Conservation (phyloP, 2,329 filamentous ascomycete species). For the Fusarium subtropicale region DNA sequence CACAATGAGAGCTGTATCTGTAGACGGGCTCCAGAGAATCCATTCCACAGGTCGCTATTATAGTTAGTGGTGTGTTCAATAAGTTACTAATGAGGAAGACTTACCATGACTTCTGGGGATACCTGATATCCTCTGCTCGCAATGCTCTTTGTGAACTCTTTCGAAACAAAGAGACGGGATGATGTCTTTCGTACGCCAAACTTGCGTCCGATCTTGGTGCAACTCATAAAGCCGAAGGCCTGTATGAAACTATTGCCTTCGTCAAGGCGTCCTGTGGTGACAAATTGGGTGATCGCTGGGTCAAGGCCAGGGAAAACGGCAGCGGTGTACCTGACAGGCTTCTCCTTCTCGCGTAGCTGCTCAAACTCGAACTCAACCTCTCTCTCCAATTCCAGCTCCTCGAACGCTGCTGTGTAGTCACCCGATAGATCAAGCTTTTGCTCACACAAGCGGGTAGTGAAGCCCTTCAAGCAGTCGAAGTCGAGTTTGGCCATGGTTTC, state of each 20-base stretch:
- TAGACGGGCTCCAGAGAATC: background rate
- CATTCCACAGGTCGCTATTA: conserved; percentile 3
- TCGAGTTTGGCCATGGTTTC: background rate
- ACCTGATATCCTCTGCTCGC: background rate
- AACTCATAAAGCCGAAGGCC: background rate
- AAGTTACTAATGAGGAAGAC: no score
- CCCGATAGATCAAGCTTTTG: background rate
- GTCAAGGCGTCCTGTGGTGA: background rate
- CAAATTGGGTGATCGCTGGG: background rate
- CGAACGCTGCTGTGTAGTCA: conserved; percentile 61
- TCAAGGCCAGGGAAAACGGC: conserved; percentile 60
- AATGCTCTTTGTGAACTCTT: background rate
- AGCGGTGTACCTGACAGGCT: conserved; percentile 54
- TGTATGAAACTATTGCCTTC: background rate
- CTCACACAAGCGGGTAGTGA: background rate
- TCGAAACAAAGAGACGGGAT: background rate
- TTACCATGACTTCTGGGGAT: background rate
- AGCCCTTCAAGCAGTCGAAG: background rate
- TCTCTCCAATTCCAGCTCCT: conserved; percentile 70
- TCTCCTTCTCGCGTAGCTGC: conserved; percentile 65
- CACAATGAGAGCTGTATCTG: background rate
- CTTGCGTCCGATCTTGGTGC: background rate
- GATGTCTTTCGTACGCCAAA: background rate
- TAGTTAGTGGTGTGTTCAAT: fast-evolving
- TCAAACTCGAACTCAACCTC: conserved; percentile 71